Evolutionary conservation across 2,329 filamentous ascomycete genomes (phyloP), one percentile per base, ranked within the genome.

Genomic region (Elsinoe necatrix): DNA sequence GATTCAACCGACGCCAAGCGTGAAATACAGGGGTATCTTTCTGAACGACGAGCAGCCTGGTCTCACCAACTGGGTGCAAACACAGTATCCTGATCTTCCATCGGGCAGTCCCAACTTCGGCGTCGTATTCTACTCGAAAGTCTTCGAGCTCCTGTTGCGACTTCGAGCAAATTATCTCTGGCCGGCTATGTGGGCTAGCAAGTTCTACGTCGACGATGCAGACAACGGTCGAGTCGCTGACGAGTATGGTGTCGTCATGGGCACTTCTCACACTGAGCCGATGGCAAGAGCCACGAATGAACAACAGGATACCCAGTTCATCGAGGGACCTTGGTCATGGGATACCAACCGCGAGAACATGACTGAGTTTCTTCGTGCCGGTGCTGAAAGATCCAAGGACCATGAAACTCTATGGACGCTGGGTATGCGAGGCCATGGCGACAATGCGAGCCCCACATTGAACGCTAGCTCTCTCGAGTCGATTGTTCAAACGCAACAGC

Each of bases 111-210:
- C 69, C 47, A 69, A 72, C 0, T 74, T 68, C 57, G 80, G 80
- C 57, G 73, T 79, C n/a, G 76, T 80, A 3, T 87, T 89, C 67
- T 87, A 89, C 68, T 72, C 77, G 3, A 78, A 80, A 18, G 80
- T 89, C 18, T 88, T 87, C 60, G 86, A 89, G 70, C 73, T 89
- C 1, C 71, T 89, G 1, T 78, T 89, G 4, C 78, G 86, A 5
- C 75, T 86, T 25, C 78, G 81, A 35, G 85, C 85, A 14, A 89
- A 89, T 68, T 89, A 88, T 64, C 73, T 89, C 51, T 89, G 86
- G 86, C 86, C 86, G 0, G 79, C 84, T 0, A 75, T 81, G 66
- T 89, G 85, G 86, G 80, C 77, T 4, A 80, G 77, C 61, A 87
- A 87, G 77, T 86, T 89, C 64, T 81, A 83, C 64, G 78, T 87